Base-by-base conservation (phyloP, 495 filamentous ascomycete genomes). In the Podospora australis region DNA sequence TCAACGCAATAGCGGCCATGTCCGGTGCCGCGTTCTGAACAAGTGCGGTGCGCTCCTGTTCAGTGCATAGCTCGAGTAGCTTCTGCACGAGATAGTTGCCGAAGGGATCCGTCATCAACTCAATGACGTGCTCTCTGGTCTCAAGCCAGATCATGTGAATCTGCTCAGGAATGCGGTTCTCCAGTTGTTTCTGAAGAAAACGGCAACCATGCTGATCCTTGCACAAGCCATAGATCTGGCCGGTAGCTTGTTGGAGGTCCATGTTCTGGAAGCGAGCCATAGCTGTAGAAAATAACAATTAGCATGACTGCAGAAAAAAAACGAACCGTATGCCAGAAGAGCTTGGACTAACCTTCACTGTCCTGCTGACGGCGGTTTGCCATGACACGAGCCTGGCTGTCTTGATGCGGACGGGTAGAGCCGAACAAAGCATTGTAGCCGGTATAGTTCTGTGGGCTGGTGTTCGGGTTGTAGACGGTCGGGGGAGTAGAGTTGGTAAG, bases 61-160 rank as follows among this genome's bases (percentile, higher is more conserved):
- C 86, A 52, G 82, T 89, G 60, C 89, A 88, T 65, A 82, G 90
- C 65, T 98, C 92, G 10, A 98, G 79, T 22, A 98, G 70, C 73
- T 96, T 97, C 71, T 98, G 92, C 72, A 88, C 95, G 36, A 98
- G 80, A 57, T 98, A 98, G 67, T 98, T 98, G 49, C 92, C 92
- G 60, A 98, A 97, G 3, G 91, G 92, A 73, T 98, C 91, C 38
- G 88, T 96, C 92, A 98, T 98, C 50, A 98, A 74, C 73, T 97
- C 92, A 45, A 91, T 80, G 19, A 98, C 87, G 64, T 96, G 87
- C 50, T 84, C 77, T 62, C 90, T 87, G 22, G 87, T 91, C 68
- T 98, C 91, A 19, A 80, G 69, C 73, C 94, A 98, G 65, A 98
- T 97, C 71, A 92, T 80, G 57, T 92, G 82, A 19, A 96, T 78